Base-by-base conservation (phyloP, 345 rosid genomes). In the Eucalyptus marginata region DNA sequence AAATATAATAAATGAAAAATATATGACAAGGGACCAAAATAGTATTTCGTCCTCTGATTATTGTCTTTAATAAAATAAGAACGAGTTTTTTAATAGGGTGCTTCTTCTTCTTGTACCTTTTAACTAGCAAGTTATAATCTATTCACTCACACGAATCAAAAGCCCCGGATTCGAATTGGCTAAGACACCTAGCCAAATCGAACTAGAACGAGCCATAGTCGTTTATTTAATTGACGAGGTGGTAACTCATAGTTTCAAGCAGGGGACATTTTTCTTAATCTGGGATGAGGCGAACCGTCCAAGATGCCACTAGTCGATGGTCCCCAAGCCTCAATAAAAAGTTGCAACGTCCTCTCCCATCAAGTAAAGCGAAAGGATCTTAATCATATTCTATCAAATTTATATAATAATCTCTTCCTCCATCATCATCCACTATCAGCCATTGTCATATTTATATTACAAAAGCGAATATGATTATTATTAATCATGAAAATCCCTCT, bases 111-210 rank as follows among this genome's bases (percentile, higher is more conserved):
- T 22, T 54, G 0, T 56, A 56, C 13, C 29, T 24, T 56, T 56
- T 56, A 56, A 56, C 62, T 24, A 24, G 62, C 29, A 56, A 56
- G 62, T 56, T 13, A 3, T 29, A 56, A 56, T 56, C 62, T 56
- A 56, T 0, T 62, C 33, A 29, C 0, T 62, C 68, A 13, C 15
- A 2, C 0, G 8, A 62, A 27, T 27, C 31, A 7, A 0, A 62
- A 62, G 68, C 15, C 31, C 0, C 9, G 4, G 7, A 27, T 0
- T 59, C 0, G 0, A 62, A 62, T 62, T 27, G 68, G 8, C 16
- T 27, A 25, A 27, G 76, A 0, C 18, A 14, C 76, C 76, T 64
- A 64, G 76, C 76, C 76, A 31, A 64, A 64, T 64, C 40, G 20
- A 64, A n/a, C 76, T n/a, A 15, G 76, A 31, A n/a, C 20, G 36